phyloP scores from a whole-genome alignment of 108 stramenopile species.

The Cyclostephanos invisitatus region DNA sequence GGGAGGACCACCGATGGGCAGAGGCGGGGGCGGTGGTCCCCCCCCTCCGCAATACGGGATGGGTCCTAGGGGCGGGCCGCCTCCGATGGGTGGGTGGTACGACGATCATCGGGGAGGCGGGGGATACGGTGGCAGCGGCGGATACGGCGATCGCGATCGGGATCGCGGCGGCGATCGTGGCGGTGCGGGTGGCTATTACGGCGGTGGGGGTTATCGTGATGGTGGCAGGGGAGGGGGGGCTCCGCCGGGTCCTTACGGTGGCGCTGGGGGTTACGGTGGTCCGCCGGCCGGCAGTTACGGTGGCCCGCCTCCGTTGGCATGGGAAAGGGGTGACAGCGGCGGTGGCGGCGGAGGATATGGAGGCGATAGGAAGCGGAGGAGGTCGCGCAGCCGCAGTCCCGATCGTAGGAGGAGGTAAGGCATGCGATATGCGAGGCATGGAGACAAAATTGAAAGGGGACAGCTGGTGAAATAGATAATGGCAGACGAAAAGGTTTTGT shows the following conservation, averaged over 20 bases:
- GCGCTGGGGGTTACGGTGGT: constrained; percentile 6
- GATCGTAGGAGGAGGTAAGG: constrained; percentile 26
- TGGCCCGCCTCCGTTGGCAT: constrained; percentile 31
- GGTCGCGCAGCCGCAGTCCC: constrained; percentile 41
- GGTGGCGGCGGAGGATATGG: constrained; percentile 26
- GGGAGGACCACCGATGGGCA: too few relatives aligned
- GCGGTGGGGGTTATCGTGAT: constrained; percentile 17
- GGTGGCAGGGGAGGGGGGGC: constrained; percentile 11
- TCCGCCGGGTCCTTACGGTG: constrained; percentile 18
- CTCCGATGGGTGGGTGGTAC: constrained; percentile 7
- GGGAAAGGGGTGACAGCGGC: constrained; percentile 31
- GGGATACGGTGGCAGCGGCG: constrained; percentile 42
- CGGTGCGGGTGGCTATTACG: constrained; percentile 9
- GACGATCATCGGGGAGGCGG: constrained; percentile 24
- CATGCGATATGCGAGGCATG: neutral
- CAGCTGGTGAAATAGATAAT: neutral
- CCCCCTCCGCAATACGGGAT: neutral
- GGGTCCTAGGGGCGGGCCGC: constrained; percentile 34
- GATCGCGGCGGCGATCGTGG: constrained; percentile 19
- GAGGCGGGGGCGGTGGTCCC: too few relatives aligned
- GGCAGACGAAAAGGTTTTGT: too few relatives aligned
- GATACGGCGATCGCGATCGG: constrained; percentile 21
- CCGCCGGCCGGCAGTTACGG: constrained; percentile 14
- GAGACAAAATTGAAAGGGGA: neutral
- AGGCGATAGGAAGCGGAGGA: constrained; percentile 46